Evolutionary conservation across 352 stramenopile species (phyloP).

Genomic region (Globisporangium spinosum): DNA sequence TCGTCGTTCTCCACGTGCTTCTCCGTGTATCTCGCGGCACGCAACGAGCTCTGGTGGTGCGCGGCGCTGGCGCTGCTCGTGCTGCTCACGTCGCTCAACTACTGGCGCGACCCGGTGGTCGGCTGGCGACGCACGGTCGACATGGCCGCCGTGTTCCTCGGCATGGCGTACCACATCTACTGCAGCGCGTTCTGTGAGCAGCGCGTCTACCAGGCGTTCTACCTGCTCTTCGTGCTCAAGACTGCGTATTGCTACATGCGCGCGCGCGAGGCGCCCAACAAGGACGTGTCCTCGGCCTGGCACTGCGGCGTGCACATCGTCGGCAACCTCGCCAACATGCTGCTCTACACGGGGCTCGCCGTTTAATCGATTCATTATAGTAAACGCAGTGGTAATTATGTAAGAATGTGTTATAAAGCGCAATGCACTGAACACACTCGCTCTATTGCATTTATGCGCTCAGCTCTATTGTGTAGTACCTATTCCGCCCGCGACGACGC

Average conservation of each 20-base stretch:
- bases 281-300: slow-evolving; percentile 72
- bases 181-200: slow-evolving; percentile 49
- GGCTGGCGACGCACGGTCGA: slow-evolving; percentile 72
- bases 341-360: slow-evolving; percentile 68
- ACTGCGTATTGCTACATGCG: slow-evolving; percentile 70
- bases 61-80: slow-evolving; percentile 58
- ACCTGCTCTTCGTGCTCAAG: slow-evolving; percentile 63
- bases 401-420: neutral
- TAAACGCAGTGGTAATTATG: neutral
- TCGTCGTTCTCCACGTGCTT: slow-evolving; percentile 70
- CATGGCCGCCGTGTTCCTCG: slow-evolving; percentile 58
- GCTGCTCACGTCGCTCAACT: slow-evolving; percentile 83
- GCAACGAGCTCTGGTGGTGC: slow-evolving; percentile 63
- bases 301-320: slow-evolving; percentile 76
- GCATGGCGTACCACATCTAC: slow-evolving; percentile 66
- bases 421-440: neutral
- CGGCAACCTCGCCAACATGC: slow-evolving; percentile 71
- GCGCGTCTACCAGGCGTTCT: slow-evolving; percentile 51
- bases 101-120: slow-evolving; percentile 70
- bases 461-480: neutral
- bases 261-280: slow-evolving; percentile 49
- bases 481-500: slow-evolving; percentile 46
- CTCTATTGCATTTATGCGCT: neutral
- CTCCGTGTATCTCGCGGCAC: slow-evolving; percentile 50
- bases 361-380: slow-evolving; percentile 16